A percentile compares a stretch with the other conserved stretches of the same genome.
Conservation (phyloP, 306 rosid species). For the Astragalus glycyphyllos region DNA sequence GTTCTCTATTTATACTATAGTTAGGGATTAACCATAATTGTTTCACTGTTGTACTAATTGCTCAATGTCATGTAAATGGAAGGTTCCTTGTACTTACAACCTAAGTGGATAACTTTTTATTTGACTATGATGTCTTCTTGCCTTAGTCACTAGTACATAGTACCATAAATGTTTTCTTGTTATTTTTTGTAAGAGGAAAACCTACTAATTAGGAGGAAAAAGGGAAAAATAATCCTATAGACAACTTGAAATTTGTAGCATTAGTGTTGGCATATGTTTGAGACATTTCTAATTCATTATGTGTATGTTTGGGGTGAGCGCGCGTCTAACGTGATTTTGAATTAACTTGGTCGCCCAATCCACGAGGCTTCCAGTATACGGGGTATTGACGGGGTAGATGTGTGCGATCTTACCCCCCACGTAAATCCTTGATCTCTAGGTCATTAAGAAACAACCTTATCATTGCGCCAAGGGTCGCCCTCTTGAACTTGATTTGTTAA, state of each 20-base stretch:
- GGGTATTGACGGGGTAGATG: no score
- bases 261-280: background rate
- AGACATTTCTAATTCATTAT: conserved; percentile 10
- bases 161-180: background rate
- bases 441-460: no score
- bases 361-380: no score
- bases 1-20: background rate
- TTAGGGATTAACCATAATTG: background rate
- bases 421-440: no score
- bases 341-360: background rate
- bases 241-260: background rate
- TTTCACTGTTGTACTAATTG: background rate
- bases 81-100: background rate
- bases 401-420: no score
- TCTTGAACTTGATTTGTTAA: background rate
- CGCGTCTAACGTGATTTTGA: background rate
- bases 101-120: background rate
- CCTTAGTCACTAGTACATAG: background rate
- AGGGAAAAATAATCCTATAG: background rate
- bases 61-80: background rate
- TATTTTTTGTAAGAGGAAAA: background rate
- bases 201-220: background rate
- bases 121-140: background rate
- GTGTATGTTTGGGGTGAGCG: background rate
- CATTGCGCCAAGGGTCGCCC: no score